Evolutionary conservation across 257 asterid genomes (phyloP), one percentile per base, ranked within the genome.

Genomic region (Nicotiana noctiflora): DNA sequence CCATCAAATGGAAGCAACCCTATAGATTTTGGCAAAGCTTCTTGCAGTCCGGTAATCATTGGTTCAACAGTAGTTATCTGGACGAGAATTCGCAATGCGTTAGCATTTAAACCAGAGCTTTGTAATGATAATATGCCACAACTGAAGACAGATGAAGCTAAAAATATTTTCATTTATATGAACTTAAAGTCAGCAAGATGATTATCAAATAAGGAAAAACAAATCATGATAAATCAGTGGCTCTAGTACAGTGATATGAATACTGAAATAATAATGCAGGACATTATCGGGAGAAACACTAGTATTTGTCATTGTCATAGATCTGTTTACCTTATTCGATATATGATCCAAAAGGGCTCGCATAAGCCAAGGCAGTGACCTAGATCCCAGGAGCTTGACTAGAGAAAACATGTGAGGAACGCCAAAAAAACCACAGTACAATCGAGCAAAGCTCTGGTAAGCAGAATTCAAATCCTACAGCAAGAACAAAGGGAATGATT

Each of bases 291-390:
- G 15, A 49, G 23, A 49, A 17, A 49, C 49, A 40, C 44, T 74
- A 74, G 44, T 23, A 74, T n/a, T n/a, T n/a, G n/a, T n/a, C n/a
- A 74, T 74, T 74, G 17, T 49, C 79, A 25, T 46, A 72, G 51
- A 49, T 49, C 44, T 74, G 61, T 74, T 74, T 85, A 95, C 99
- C 99, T 96, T 96, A 84, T 91, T 96, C 56, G 99, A 96, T 60
- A 92, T 84, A 80, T 94, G 95, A 83, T 96, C 99, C 82, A 96
- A 85, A 21, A 96, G 88, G 81, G 99, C 99, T 82, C 99, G 90
- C 75, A 96, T 91, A 88, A 96, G 92, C 99, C 98, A 96, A 83
- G 99, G 99, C 84, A 96, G 87, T 76, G 99, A 94, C 90, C 98
- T 91, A 32, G 98, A 90, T 27, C 99, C 98, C 81, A 96, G 90